Percentiles rank a stretch among this genome's conserved stretches.
Evolutionary conservation across 106 monocot species (phyloP).

Genomic region (Dactylorhiza incarnata): DNA sequence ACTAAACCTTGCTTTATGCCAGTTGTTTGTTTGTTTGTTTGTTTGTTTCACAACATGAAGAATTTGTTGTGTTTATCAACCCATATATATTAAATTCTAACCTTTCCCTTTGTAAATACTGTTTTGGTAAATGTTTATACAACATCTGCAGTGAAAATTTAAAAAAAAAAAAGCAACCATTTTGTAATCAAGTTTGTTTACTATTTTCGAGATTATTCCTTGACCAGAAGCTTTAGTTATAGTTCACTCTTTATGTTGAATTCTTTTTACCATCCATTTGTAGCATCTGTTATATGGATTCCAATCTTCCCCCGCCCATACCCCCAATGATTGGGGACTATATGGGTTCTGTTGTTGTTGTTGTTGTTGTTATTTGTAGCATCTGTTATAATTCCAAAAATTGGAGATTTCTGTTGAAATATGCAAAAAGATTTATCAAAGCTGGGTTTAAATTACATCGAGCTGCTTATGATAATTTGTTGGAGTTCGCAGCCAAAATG

Average conservation of each 20-base stretch:
- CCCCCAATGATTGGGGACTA: too few relatives aligned
- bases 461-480: constrained; percentile 77
- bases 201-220: not conserved
- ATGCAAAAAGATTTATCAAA: constrained; percentile 70
- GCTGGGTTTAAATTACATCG: constrained; percentile 72
- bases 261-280: constrained; percentile 1
- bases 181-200: not conserved
- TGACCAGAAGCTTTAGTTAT: not conserved
- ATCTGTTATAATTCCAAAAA: constrained; percentile 60
- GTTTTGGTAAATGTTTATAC: not conserved
- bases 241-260: not conserved
- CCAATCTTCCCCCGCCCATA: too few relatives aligned
- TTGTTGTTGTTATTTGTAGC: too few relatives aligned
- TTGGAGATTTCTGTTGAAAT: constrained; percentile 66
- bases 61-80: too few relatives aligned
- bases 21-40: too few relatives aligned
- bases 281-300: too few relatives aligned
- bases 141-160: not conserved
- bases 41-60: not conserved
- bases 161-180: not conserved
- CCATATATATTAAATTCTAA: not conserved
- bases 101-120: not conserved
- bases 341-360: too few relatives aligned
- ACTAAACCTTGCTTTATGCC: not conserved
- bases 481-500: constrained; percentile 89